Evolutionary conservation across 176 grass and related monocot species (phyloP).

Genomic region (Tillandsia fasciculata): DNA sequence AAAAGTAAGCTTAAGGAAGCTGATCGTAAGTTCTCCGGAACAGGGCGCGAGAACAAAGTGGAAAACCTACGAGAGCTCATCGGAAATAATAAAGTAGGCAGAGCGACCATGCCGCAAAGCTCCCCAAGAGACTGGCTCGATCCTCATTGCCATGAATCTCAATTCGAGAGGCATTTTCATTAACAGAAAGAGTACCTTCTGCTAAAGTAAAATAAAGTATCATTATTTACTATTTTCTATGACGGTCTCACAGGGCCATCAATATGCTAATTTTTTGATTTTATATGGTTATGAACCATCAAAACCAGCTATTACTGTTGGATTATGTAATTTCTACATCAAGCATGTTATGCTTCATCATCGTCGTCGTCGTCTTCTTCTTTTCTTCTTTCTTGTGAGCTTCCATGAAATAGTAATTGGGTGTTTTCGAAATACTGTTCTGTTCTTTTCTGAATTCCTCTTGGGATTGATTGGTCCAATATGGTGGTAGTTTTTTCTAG

Average conservation of each 20-base stretch:
- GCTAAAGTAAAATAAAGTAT: not conserved
- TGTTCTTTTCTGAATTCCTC: no score
- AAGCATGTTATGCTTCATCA: no score
- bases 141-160: conserved; percentile 1
- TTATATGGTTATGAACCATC: no score
- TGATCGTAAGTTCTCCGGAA: conserved; percentile 37
- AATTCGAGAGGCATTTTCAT: conserved; percentile 11
- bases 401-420: no score
- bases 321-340: no score
- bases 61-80: conserved; percentile 31
- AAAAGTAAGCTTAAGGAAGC: conserved; percentile 63
- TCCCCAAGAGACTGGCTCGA: conserved; percentile 47
- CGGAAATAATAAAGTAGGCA: not conserved
- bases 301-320: no score
- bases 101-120: conserved; percentile 38
- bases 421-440: no score
- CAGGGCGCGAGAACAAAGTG: conserved; percentile 39
- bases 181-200: not conserved
- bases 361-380: no score
- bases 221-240: not conserved
- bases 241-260: not conserved
- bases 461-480: no score
- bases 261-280: not conserved
- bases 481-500: no score
- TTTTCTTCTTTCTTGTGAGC: no score